Evolutionary conservation across 2,329 filamentous ascomycete genomes (phyloP).

Genomic region (Fusarium stilboides): DNA sequence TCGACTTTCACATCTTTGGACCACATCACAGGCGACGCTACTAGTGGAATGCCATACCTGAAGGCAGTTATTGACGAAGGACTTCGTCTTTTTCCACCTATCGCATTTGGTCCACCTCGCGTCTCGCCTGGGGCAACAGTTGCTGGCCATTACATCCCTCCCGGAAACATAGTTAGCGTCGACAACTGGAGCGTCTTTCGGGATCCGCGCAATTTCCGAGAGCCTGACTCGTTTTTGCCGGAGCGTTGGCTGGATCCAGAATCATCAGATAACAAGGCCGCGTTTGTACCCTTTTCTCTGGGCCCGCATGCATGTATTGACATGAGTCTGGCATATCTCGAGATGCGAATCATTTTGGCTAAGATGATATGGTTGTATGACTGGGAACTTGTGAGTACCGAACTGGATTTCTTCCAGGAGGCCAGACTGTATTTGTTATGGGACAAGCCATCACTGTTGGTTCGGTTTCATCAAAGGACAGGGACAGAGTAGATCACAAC

Average conservation of each 20-base stretch:
- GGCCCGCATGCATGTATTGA: constrained; percentile 9
- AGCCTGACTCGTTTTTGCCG: constrained; percentile 2
- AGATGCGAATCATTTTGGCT: constrained; percentile 3
- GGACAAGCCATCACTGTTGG: constrained; percentile 5
- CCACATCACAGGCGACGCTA: constrained; percentile 17
- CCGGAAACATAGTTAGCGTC: constrained; percentile 5
- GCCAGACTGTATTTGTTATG: background rate
- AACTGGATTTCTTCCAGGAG: constrained; percentile 5
- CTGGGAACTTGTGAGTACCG: constrained; percentile 11
- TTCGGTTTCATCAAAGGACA: constrained; percentile 13
- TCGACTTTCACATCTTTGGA: background rate
- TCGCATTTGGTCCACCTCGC: constrained; percentile 11
- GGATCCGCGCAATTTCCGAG: constrained; percentile 10
- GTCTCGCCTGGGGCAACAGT: constrained; percentile 15
- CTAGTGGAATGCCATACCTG: constrained; percentile 8
- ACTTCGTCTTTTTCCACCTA: constrained; percentile 16
- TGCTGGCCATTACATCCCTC: constrained; percentile 10
- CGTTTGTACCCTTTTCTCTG: constrained; percentile 16
- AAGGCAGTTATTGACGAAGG: constrained; percentile 19
- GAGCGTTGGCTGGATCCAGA: constrained; percentile 7
- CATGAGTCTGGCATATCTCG: constrained; percentile 13
- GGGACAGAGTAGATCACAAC: no score
- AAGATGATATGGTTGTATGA: constrained; percentile 1
- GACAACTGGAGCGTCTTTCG: constrained; percentile 4
- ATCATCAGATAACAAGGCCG: background rate